Evolutionary conservation across 805 yeast genomes (phyloP).

Genomic region (Lachancea lanzarotensis): DNA sequence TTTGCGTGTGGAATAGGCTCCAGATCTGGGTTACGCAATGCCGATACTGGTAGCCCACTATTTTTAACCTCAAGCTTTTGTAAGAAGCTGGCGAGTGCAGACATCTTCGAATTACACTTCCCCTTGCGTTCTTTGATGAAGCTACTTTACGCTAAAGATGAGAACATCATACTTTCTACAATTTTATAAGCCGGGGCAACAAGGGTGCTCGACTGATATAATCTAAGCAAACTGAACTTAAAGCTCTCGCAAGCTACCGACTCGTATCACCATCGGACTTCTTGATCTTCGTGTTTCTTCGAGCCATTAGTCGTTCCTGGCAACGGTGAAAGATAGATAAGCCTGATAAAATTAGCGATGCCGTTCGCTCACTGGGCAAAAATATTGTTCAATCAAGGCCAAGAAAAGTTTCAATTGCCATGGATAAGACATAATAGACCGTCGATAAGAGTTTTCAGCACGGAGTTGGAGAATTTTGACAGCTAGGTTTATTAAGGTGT

Average conservation of each 20-base stretch:
- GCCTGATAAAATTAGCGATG: not conserved
- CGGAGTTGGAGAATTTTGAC: not conserved
- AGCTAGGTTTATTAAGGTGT: no score
- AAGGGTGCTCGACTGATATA: no score
- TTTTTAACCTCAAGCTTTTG: slow-evolving; percentile 22
- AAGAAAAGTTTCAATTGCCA: not conserved
- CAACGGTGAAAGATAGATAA: not conserved
- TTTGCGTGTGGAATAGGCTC: slow-evolving; percentile 36
- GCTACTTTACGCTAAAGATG: no score
- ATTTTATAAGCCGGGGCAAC: no score
- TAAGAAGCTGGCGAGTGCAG: slow-evolving; percentile 4
- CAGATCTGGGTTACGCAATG: slow-evolving; percentile 33
- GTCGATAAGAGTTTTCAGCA: not conserved
- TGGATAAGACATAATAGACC: not conserved
- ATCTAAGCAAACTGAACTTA: not conserved
- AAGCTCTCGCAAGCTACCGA: not conserved
- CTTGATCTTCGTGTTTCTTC: not conserved
- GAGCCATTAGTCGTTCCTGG: no score
- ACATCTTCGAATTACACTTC: no score
- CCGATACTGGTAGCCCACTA: slow-evolving; percentile 25
- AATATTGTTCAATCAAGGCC: not conserved
- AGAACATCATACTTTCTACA: no score
- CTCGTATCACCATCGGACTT: not conserved
- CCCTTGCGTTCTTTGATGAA: no score
- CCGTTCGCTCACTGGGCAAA: not conserved